phyloP scores from a whole-genome alignment of 176 grass and related monocot species.

The Bothriochloa decipiens region DNA sequence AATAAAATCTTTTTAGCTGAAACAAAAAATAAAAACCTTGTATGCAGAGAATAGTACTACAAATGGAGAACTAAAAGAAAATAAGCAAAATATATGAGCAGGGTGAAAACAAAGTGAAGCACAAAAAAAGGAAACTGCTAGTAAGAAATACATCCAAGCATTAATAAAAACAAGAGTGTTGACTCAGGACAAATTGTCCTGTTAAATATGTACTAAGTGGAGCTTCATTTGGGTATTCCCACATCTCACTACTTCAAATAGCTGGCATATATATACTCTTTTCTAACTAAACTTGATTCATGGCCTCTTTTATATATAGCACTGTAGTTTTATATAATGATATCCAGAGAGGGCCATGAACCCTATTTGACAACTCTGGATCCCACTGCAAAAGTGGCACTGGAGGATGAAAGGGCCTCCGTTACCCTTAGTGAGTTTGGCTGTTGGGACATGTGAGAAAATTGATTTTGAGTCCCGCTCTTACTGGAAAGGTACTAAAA shows the following conservation, averaged over 20 bases:
- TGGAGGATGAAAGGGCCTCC: slow-evolving; percentile 75
- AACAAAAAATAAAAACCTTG: too few relatives aligned
- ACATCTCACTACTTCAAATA: neutral
- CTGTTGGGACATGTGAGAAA: slow-evolving; percentile 78
- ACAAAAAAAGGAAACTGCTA: too few relatives aligned
- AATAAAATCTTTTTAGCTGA: too few relatives aligned
- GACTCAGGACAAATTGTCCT: too few relatives aligned
- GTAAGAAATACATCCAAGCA: too few relatives aligned
- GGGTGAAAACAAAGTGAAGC: too few relatives aligned
- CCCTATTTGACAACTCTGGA: slow-evolving; percentile 86
- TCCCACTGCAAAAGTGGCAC: slow-evolving; percentile 81
- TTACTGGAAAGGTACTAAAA: slow-evolving; percentile 63
- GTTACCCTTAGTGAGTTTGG: slow-evolving; percentile 85
- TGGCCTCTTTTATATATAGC: slow-evolving; percentile 42
- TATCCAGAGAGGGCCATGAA: slow-evolving; percentile 66
- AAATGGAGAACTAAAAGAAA: too few relatives aligned
- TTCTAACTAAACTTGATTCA: slow-evolving; percentile 25
- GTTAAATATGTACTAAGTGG: slow-evolving; percentile 37
- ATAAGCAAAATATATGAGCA: too few relatives aligned
- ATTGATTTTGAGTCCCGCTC: slow-evolving; percentile 90
- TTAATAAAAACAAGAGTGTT: too few relatives aligned
- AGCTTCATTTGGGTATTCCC: slow-evolving; percentile 86
- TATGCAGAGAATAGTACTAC: too few relatives aligned
- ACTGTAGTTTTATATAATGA: slow-evolving; percentile 95
- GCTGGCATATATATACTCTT: neutral